These are phyloP conservation scores for Inga oerstediana DNA, from an alignment of 306 rosid genomes.

Conservation along the genomic window DNA sequence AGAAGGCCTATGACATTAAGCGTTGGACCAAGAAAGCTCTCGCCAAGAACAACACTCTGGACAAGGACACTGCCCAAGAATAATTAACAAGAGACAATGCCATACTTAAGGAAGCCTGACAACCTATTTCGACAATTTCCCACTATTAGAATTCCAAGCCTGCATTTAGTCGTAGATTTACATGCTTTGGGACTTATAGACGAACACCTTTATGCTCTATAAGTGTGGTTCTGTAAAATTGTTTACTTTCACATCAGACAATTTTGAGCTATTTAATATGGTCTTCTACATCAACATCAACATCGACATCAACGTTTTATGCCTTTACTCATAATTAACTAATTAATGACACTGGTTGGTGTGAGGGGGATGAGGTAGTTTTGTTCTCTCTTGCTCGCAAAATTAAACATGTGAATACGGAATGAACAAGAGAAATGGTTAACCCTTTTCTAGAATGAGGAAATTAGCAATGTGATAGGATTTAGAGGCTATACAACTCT, in stretches of 20 bases:
- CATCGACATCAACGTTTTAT: neutral
- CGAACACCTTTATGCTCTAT: neutral
- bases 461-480: constrained; percentile 16
- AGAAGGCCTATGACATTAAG: constrained; percentile 68
- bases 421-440: neutral
- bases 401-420: neutral
- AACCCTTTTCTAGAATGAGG: neutral
- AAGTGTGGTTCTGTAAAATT: neutral
- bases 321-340: neutral
- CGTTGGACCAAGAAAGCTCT: constrained; percentile 91
- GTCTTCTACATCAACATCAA: neutral
- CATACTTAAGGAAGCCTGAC: neutral
- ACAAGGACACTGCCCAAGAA: constrained; percentile 49
- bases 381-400: neutral
- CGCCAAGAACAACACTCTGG: constrained; percentile 42
- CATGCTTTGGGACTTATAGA: neutral
- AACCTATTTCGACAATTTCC: neutral
- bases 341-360: neutral
- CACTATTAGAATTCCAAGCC: constrained; percentile 8
- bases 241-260: neutral
- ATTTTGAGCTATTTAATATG: neutral
- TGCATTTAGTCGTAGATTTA: neutral
- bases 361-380: neutral
- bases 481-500: constrained; percentile 47
- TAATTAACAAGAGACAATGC: neutral